Evolutionary conservation across 2,329 filamentous ascomycete genomes (phyloP).

Genomic region (Trichoderma simmonsii): DNA sequence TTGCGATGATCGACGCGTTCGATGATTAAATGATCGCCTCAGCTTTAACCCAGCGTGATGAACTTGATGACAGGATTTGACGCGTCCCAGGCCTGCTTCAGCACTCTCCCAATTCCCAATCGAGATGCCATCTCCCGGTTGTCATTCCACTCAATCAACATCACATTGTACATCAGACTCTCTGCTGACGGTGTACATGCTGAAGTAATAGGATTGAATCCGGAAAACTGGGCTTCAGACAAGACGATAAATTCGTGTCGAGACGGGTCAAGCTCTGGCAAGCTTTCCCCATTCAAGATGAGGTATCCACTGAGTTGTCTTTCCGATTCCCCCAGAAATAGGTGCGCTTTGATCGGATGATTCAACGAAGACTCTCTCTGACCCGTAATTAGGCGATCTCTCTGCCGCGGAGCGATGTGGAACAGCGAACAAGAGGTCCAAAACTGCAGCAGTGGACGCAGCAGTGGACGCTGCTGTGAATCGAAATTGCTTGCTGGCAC

Average conservation of each 20-base stretch:
- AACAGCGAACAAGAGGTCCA: neutral
- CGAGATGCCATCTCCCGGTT: neutral
- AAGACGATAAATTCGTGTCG: neutral
- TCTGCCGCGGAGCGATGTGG: neutral
- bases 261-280: neutral
- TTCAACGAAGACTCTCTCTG: neutral
- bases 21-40: neutral
- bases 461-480: neutral
- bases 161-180: neutral
- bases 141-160: neutral
- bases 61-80: neutral
- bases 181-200: neutral
- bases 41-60: neutral
- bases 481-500: neutral
- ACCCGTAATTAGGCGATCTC: neutral
- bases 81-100: neutral
- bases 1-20: neutral
- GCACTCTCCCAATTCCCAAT: neutral
- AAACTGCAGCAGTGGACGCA: neutral
- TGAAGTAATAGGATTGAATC: neutral
- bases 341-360: neutral
- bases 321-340: neutral
- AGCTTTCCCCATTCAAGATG: neutral
- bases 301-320: neutral
- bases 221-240: neutral